These are phyloP conservation scores for Tolypocladium tundrense DNA, from an alignment of 2,329 filamentous ascomycete species.

Conservation along the genomic window DNA sequence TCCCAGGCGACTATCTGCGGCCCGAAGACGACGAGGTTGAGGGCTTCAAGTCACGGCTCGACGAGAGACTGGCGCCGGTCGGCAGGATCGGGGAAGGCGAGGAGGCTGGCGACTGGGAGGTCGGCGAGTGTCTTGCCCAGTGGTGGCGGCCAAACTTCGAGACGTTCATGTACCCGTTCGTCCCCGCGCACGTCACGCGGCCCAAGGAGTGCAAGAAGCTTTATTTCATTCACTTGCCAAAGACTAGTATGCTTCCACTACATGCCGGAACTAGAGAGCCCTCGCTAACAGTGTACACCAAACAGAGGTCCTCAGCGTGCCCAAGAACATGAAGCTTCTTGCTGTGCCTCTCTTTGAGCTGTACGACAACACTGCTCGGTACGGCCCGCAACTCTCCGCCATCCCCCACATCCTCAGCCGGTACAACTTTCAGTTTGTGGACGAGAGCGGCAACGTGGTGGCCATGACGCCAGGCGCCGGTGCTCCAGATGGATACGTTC, in stretches of 20 bases:
- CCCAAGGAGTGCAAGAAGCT: conserved; percentile 99
- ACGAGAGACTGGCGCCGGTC: conserved; percentile 89
- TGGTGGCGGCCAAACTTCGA: conserved; percentile 99
- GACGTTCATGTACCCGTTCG: conserved; percentile 99
- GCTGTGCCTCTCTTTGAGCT: conserved; percentile 95
- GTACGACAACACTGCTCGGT: conserved; percentile 92
- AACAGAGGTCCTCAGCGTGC: conserved; percentile 84
- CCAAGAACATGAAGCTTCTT: conserved; percentile 99
- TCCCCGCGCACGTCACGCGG: conserved; percentile 88
- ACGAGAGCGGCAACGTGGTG: conserved; percentile 82
- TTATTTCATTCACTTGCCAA: conserved; percentile 90
- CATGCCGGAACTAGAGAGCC: neutral
- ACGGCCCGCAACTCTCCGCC: conserved; percentile 90
- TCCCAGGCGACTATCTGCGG: conserved; percentile 89
- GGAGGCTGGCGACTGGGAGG: conserved; percentile 78
- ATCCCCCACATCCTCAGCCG: conserved; percentile 90
- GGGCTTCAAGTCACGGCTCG: conserved; percentile 88
- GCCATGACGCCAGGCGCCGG: conserved; percentile 70
- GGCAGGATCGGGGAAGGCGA: conserved; percentile 77
- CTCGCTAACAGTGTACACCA: conserved; percentile 2
- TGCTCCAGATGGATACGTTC: conserved; percentile 45
- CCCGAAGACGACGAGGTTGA: conserved; percentile 84
- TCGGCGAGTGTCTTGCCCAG: conserved; percentile 89
- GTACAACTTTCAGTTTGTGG: conserved; percentile 96
- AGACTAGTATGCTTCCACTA: conserved; percentile 59